Evolutionary conservation across 176 grass and related monocot genomes (phyloP), one percentile per base, ranked within the genome.

Genomic region (Eleusine indica): DNA sequence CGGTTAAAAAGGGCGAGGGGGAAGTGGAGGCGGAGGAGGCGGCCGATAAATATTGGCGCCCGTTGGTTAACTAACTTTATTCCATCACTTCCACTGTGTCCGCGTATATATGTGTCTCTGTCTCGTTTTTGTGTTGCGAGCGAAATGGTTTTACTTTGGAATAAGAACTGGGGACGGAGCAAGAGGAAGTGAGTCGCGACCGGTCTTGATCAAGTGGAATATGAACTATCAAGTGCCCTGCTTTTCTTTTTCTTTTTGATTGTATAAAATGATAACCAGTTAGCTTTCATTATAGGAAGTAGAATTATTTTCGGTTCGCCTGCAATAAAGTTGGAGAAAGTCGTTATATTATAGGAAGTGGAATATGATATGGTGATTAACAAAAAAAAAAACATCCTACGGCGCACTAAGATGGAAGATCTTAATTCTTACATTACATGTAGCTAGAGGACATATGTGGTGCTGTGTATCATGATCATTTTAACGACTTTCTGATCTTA

Each of bases 21-120:
- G 71, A 79, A 84, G 80, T 85, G 80, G 76, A 80, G 58, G 82
- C 14, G 66, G 79, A 78, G 60, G 85, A 82, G 86, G 54, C 19
- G 77, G 81, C 51, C 39, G 56, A 81, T 77, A 65, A 84, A 82
- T 87, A 85, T 98, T 91, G 41, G 60, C 68, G 48, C 78, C 77
- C 75, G 82, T 73, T 79, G 19, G 56, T 89, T 91, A 93, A 90
- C 77, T 49, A 80, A 75, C 88, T 89, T 86, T 81, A 82, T 88
- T 82, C 86, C 43, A 28, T 82, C 86, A 21, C 46, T 54, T 30
- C 25, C 38, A 47, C 47, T 66, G 19, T 18, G 66, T 3, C 51
- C 21, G 40, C 21, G 40, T 57, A 41, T 44, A 1, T 64, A 63
- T 41, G n/a, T 40, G 57, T 86, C 57, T 64, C 35, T 25, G 78